Evolutionary conservation across 192 early-diverging fungal genomes (phyloP).

Genomic region (Coemansia sp.): DNA sequence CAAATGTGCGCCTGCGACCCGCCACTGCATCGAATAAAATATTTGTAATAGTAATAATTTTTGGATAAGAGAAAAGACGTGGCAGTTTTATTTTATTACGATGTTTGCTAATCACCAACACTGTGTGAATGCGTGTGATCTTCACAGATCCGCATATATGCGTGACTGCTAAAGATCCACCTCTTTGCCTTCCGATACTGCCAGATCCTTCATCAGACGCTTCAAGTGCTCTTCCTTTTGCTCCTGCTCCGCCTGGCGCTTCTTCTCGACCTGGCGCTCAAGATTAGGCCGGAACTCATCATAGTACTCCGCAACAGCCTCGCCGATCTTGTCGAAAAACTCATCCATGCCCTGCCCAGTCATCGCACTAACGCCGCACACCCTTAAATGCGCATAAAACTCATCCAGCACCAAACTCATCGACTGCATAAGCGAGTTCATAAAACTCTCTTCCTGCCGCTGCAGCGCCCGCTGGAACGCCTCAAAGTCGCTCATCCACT

Average conservation of each 20-base stretch:
- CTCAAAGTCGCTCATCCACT: slow-evolving; percentile 98
- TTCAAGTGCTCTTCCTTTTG: slow-evolving; percentile 71
- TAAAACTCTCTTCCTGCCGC: slow-evolving; percentile 75
- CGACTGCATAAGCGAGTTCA: slow-evolving; percentile 88
- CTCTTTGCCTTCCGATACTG: slow-evolving; percentile 57
- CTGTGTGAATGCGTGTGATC: background rate
- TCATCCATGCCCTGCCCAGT: slow-evolving; percentile 92
- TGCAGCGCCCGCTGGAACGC: slow-evolving; percentile 83
- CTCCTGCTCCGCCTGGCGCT: slow-evolving; percentile 59
- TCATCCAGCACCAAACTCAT: slow-evolving; percentile 98
- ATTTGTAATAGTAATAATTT: too few relatives aligned
- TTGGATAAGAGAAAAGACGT: too few relatives aligned
- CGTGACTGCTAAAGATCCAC: slow-evolving; percentile 15
- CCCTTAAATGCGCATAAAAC: slow-evolving; percentile 82
- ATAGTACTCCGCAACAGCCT: slow-evolving; percentile 82
- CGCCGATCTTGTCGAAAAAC: slow-evolving; percentile 79
- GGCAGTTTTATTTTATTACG: too few relatives aligned
- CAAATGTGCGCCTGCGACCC: background rate
- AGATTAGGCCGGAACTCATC: slow-evolving; percentile 85
- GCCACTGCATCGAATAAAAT: background rate
- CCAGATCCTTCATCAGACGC: slow-evolving; percentile 87
- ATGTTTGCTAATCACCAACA: too few relatives aligned
- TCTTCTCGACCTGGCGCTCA: slow-evolving; percentile 68
- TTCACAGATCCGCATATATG: background rate
- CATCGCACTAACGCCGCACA: slow-evolving; percentile 86